Base-by-base conservation (phyloP, 495 filamentous ascomycete species). In the Lasiosphaeriaceae sp. region DNA sequence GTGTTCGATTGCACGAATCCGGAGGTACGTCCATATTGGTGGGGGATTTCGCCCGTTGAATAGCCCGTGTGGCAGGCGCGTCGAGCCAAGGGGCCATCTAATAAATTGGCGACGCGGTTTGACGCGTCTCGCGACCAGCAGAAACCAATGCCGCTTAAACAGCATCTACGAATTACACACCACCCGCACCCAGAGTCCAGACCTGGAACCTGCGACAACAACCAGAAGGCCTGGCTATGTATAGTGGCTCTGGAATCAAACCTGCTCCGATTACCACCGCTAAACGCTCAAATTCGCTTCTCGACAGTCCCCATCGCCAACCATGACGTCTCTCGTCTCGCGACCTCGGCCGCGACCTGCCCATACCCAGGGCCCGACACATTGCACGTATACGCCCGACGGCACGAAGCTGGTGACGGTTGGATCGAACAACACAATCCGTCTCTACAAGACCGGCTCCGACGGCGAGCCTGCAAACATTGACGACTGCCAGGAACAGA, bases 381-480 rank as follows among this genome's bases (percentile, higher is more conserved):
- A 70, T 50, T 77, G 78, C 61, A 75, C 78, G 34, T 83, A 83
- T 62, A 83, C 80, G 2, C 78, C 79, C 45, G 76, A 83, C 56
- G 80, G 80, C 20, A 71, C 74, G n/a, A 79, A 75, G 62, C 66
- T 83, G 60, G 77, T 97, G 57, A 98, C 94, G 12, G 90, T 86
- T 52, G 94, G 94, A 35, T 87, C 88, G 34, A 96, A 97, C 72
- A 90, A 92, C 64, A 86, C 87, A 17, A 89, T 96, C 63, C 88
- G 94, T 26, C 83, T 97, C 48, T 98, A 93, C 77, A 88, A 86
- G 49, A 92, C 90, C 16, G 92, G 89, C 41, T 90, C 86, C 19
- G 90, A 95, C 75, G 92, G 90, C 48, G 94, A 97, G 65, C 94
- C 94, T 12, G 83, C 80, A 52, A 96, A 89, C 34, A 86, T 98